These are phyloP conservation scores for Begonia fuchsioides DNA, from an alignment of 306 rosid species.

Conservation along the genomic window DNA sequence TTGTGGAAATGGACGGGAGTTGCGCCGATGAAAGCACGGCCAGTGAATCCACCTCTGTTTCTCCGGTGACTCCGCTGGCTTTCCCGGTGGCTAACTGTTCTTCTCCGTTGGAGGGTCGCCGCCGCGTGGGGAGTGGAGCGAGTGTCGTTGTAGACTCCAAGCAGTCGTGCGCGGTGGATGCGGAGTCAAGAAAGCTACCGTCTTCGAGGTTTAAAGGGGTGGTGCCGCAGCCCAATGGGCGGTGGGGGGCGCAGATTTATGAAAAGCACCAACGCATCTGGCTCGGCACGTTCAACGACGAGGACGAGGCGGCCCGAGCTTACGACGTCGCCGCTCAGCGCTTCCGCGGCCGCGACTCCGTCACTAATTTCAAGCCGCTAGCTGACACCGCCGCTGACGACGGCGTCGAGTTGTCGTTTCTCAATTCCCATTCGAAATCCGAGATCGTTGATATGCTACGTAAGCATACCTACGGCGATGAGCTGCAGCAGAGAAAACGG, in stretches of 20 bases:
- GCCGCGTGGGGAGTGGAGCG: conserved; percentile 71
- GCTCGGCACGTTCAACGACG: conserved; percentile 91
- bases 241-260: conserved; percentile 99
- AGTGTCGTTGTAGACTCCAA: conserved; percentile 47
- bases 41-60: conserved; percentile 39
- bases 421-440: conserved; percentile 65
- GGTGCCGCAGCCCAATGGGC: conserved; percentile 97
- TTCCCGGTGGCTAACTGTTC: conserved; percentile 8
- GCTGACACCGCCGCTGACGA: conserved; percentile 14
- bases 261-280: conserved; percentile 98
- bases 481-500: conserved; percentile 68
- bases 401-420: conserved; percentile 39
- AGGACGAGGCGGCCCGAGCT: conserved; percentile 75
- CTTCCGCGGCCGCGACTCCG: conserved; percentile 89
- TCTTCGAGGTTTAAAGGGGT: conserved; percentile 89
- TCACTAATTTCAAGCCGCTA: conserved; percentile 57
- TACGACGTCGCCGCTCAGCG: conserved; percentile 84
- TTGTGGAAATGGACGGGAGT: conserved; percentile 38
- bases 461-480: conserved; percentile 88
- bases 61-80: conserved; percentile 10
- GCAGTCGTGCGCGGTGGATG: conserved; percentile 25
- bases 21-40: conserved; percentile 55
- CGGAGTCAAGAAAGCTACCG: conserved; percentile 71
- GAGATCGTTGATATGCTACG: conserved; percentile 96
- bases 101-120: conserved; percentile 22